Evolutionary conservation across 2,329 filamentous ascomycete species (phyloP).

Genomic region (Orbilia oligospora): DNA sequence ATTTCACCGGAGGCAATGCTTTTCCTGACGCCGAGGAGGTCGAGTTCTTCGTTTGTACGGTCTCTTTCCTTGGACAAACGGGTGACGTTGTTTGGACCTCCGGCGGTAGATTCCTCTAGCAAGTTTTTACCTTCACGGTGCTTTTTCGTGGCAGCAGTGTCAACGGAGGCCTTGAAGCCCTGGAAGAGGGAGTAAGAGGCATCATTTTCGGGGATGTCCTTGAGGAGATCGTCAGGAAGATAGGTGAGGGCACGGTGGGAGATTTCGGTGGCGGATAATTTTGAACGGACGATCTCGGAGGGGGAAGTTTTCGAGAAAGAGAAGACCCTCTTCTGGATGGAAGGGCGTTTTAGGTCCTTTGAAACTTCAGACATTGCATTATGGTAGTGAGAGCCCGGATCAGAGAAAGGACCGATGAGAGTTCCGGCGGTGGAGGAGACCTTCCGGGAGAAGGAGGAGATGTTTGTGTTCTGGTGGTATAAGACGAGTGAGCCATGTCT

Average conservation of each 20-base stretch:
- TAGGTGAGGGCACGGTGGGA: conserved; percentile 91
- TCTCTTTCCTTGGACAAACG: conserved; percentile 85
- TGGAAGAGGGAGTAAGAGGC: conserved; percentile 95
- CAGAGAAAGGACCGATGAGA: conserved; percentile 79
- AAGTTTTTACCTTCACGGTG: conserved; percentile 67
- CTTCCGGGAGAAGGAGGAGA: conserved; percentile 85
- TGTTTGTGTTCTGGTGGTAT: conserved; percentile 63
- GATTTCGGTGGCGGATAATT: conserved; percentile 90
- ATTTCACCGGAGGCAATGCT: conserved; percentile 99
- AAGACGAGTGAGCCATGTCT: conserved; percentile 10
- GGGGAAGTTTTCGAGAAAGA: conserved; percentile 90
- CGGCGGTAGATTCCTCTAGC: conserved; percentile 54
- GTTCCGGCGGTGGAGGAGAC: conserved; percentile 93
- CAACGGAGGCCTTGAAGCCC: conserved; percentile 92
- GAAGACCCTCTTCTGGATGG: conserved; percentile 89
- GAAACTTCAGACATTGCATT: conserved; percentile 90
- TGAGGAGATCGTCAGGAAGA: conserved; percentile 88
- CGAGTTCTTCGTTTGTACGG: conserved; percentile 84
- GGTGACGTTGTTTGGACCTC: conserved; percentile 70
- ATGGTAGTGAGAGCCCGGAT: conserved; percentile 80
- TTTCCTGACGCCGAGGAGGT: conserved; percentile 92
- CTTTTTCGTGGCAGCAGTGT: conserved; percentile 72
- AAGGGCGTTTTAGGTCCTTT: conserved; percentile 86
- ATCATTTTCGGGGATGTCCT: conserved; percentile 87
- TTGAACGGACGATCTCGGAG: conserved; percentile 92